Base-by-base conservation (phyloP, 352 stramenopile species). In the Globisporangium echinulatum region DNA sequence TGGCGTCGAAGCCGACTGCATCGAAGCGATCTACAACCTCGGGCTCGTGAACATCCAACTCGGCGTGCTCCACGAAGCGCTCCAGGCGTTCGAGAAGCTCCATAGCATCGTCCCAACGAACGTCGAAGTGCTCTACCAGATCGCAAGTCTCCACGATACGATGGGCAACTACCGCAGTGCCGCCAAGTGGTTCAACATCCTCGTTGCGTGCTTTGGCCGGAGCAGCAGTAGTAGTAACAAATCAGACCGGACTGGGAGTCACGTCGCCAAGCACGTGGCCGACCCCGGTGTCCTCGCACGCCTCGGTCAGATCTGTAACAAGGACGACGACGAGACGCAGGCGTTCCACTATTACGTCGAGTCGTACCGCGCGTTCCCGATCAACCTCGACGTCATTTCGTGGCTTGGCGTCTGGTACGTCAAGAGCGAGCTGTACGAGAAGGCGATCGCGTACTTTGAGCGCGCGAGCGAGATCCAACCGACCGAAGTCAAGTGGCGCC, bases 371-470 rank as follows among this genome's bases (percentile, higher is more conserved):
- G 91, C 97, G 61, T 98, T 98, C 64, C 96, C 96, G 7, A 86
- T 97, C 56, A 97, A 98, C 69, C 73, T 98, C 33, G 94, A 98
- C 66, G 92, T 98, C 46, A 98, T 99, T 56, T 96, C 85, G 10
- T 98, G 92, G 92, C 87, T 99, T 47, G 96, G 93, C 15, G 90
- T 98, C 15, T 98, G 94, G 94, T 98, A 97, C 64, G 93, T 98
- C 60, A 98, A 98, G 70, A 92, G 88, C 42, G 94, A 98, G 64
- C 78, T 98, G 66, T 98, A 98, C 68, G 94, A 98, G 65, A 98
- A 97, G 67, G 93, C 91, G 9, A 97, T 98, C 52, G 77, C 96
- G 52, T 99, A 98, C 69, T 99, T 99, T 58, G 83, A 98, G 64
- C 81, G 92, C 33, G 96, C 96, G 56, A 87, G 88, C 48, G 81